A percentile compares a stretch with the other conserved stretches of the same genome.
Conservation (phyloP, 2,329 filamentous ascomycete species). For the Aspergillus eucalypticola region DNA sequence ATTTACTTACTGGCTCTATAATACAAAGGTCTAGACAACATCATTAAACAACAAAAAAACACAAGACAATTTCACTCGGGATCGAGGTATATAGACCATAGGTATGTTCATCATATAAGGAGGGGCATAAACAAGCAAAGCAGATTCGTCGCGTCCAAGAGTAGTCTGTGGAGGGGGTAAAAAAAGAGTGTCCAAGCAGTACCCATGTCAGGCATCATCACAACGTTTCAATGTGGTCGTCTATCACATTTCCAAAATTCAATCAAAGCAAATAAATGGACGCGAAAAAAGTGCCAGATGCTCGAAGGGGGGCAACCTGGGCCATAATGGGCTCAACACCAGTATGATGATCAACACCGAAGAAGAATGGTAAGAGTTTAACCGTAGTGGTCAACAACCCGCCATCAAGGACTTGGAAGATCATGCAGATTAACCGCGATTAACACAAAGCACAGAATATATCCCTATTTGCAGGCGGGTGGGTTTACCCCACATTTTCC, state of each 20-base stretch:
- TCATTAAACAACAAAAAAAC: slow-evolving; percentile 12
- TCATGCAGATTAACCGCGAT: slow-evolving; percentile 6
- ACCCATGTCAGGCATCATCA: slow-evolving; percentile 7
- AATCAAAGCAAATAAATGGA: background rate
- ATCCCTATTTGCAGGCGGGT: background rate
- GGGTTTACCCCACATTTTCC: background rate
- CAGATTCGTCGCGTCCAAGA: background rate
- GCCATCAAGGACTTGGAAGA: slow-evolving; percentile 9
- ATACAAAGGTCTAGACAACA: slow-evolving; percentile 10
- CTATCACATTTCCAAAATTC: slow-evolving; percentile 1
- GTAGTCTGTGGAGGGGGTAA: background rate
- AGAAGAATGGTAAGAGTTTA: background rate
- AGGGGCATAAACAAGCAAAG: slow-evolving; percentile 14
- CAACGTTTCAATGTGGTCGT: slow-evolving; percentile 4
- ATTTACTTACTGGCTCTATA: slow-evolving; percentile 5
- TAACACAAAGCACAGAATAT: background rate
- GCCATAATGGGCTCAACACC: slow-evolving; percentile 3
- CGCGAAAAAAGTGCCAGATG: slow-evolving; percentile 4
- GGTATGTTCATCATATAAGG: slow-evolving; percentile 24
- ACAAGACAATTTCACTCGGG: slow-evolving; percentile 19
- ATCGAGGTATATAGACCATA: slow-evolving; percentile 16
- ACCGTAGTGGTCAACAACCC: background rate
- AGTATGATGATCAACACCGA: slow-evolving; percentile 2
- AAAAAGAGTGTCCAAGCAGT: slow-evolving; percentile 13
- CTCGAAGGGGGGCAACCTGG: background rate